These are phyloP conservation scores for Penicillium antarcticum DNA, from an alignment of 495 filamentous ascomycete genomes.

Conservation along the genomic window DNA sequence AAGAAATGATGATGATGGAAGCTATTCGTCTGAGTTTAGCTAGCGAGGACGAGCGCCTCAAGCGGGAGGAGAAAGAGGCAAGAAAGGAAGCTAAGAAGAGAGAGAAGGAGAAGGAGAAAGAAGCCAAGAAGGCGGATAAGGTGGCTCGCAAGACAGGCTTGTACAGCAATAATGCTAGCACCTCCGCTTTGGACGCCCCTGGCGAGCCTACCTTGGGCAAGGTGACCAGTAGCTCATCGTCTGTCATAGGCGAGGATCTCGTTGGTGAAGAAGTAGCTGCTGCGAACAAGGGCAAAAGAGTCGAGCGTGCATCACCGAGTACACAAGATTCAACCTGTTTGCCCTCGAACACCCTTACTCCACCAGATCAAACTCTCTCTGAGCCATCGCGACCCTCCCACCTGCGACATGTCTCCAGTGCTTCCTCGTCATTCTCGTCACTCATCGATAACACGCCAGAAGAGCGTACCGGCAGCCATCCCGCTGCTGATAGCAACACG, in stretches of 20 bases:
- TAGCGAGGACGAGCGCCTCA: conserved; percentile 84
- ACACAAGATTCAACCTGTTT: not conserved
- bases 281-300: conserved; percentile 74
- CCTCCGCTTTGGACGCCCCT: conserved; percentile 33
- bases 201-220: conserved; percentile 22
- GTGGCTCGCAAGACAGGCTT: conserved; percentile 53
- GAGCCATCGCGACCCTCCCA: conserved; percentile 58
- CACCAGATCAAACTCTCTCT: conserved; percentile 13
- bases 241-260: conserved; percentile 9
- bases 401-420: conserved; percentile 75
- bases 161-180: conserved; percentile 45
- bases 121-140: conserved; percentile 75
- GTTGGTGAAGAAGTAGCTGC: conserved; percentile 29
- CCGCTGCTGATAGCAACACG: conserved; percentile 47
- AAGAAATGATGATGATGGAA: conserved; percentile 98
- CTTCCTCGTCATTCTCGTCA: conserved; percentile 77
- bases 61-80: conserved; percentile 74
- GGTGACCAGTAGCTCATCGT: conserved; percentile 38
- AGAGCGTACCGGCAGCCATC: conserved; percentile 35
- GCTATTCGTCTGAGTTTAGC: conserved; percentile 86
- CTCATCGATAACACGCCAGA: conserved; percentile 61
- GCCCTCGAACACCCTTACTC: not conserved
- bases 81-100: conserved; percentile 77
- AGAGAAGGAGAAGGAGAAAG: conserved; percentile 81
- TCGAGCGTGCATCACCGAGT: conserved; percentile 54